Evolutionary conservation across 345 rosid species (phyloP).

Genomic region (Bruguiera gymnorhiza): DNA sequence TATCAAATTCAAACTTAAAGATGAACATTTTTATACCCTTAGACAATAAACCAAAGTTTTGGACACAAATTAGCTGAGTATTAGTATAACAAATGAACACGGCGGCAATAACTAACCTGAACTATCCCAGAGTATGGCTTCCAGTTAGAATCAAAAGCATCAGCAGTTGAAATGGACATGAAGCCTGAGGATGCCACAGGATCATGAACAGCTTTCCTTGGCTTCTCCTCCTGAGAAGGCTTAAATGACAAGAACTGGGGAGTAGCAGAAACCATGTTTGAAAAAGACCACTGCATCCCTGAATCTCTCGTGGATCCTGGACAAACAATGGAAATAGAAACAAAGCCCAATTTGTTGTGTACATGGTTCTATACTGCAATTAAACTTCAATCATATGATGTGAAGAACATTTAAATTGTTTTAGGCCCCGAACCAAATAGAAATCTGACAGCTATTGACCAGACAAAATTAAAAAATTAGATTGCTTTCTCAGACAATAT

Average conservation of each 20-base stretch:
- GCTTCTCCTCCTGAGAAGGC: conserved; percentile 55
- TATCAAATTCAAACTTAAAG: background rate
- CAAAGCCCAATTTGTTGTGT: background rate
- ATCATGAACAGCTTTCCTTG: conserved; percentile 44
- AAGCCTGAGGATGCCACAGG: conserved; percentile 39
- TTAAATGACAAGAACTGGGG: conserved; percentile 65
- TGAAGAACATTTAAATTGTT: background rate
- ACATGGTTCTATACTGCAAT: background rate
- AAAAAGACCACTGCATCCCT: conserved; percentile 62
- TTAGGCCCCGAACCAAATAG: background rate
- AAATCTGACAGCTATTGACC: background rate
- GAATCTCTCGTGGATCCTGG: conserved; percentile 35
- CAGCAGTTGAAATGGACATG: conserved; percentile 38
- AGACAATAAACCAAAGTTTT: no score
- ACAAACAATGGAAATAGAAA: conserved; percentile 18
- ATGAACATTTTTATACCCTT: background rate
- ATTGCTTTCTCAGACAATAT: conserved; percentile 8
- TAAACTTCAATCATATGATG: background rate
- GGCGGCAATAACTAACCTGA: conserved; percentile 43
- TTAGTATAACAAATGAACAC: background rate
- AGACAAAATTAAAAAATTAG: background rate
- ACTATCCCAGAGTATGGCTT: conserved; percentile 31
- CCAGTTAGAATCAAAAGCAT: conserved; percentile 48
- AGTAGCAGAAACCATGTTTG: conserved; percentile 51
- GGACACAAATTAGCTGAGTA: no score